These are phyloP conservation scores for Pycnococcus provasolii DNA, from an alignment of 139 green algal species.

Conservation along the genomic window DNA sequence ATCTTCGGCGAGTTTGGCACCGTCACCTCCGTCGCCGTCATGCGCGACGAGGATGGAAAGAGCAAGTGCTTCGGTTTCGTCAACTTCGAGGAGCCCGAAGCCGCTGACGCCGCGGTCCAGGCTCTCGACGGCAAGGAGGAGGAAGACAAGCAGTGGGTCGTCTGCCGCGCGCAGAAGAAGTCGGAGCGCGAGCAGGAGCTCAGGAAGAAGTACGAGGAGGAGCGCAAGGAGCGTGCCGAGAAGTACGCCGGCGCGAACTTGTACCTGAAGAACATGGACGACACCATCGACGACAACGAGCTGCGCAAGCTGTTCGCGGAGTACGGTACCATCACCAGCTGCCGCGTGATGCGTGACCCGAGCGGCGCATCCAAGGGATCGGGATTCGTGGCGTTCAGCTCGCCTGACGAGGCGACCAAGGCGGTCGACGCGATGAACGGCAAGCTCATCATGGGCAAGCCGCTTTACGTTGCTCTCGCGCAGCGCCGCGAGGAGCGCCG, in stretches of 20 bases:
- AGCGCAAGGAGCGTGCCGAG: constrained; percentile 34
- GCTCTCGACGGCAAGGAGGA: constrained; percentile 32
- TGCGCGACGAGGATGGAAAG: constrained; percentile 37
- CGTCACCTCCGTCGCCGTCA: constrained; percentile 30
- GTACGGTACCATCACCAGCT: constrained; percentile 46
- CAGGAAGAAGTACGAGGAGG: constrained; percentile 34
- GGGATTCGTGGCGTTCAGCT: constrained; percentile 44
- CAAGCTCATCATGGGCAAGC: constrained; percentile 43
- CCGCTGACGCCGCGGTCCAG: constrained; percentile 36
- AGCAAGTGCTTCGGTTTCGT: constrained; percentile 48
- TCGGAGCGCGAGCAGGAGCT: constrained; percentile 41
- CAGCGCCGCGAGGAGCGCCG: constrained; percentile 44
- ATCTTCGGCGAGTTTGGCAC: constrained; percentile 31
- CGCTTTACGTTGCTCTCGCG: constrained; percentile 48
- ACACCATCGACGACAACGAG: constrained; percentile 43
- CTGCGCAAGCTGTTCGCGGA: constrained; percentile 40
- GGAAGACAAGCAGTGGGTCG: constrained; percentile 35
- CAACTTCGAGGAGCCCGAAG: constrained; percentile 43
- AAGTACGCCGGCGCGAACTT: constrained; percentile 40
- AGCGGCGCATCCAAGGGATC: constrained; percentile 29
- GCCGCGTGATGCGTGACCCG: constrained; percentile 32
- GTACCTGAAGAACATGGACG: constrained; percentile 52
- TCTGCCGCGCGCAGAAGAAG: constrained; percentile 48
- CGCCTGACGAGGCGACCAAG: constrained; percentile 39
- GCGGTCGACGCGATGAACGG: constrained; percentile 47